A percentile compares a stretch with the other conserved stretches of the same genome.
Evolutionary conservation across 2,329 filamentous ascomycete genomes (phyloP).

Genomic region (Thielaviopsis punctulata): DNA sequence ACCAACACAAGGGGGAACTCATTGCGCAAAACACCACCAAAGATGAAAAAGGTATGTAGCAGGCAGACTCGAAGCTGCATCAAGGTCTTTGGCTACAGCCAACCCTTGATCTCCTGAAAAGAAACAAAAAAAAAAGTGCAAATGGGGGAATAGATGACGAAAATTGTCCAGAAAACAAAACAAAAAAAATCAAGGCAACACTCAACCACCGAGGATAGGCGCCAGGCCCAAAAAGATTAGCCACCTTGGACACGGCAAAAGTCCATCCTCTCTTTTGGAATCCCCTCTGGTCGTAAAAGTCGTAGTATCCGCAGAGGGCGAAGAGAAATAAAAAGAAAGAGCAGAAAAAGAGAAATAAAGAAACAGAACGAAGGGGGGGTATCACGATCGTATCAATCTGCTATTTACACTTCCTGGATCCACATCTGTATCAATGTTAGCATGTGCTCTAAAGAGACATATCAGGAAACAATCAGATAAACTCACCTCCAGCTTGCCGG

Average conservation of each 20-base stretch:
- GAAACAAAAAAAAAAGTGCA: neutral
- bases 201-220: neutral
- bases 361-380: neutral
- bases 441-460: neutral
- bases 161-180: neutral
- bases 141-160: neutral
- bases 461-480: slow-evolving; percentile 3
- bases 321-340: neutral
- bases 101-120: too few species aligned
- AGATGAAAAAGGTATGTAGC: neutral
- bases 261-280: neutral
- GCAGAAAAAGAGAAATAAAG: slow-evolving; percentile 2
- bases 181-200: neutral
- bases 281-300: neutral
- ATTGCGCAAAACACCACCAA: neutral
- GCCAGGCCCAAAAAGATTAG: neutral
- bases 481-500: slow-evolving; percentile 88
- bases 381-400: neutral
- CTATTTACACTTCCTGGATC: slow-evolving; percentile 28
- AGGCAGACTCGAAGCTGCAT: neutral
- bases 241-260: neutral
- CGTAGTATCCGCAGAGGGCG: neutral
- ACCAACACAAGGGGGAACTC: neutral
- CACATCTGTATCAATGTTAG: slow-evolving; percentile 26
- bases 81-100: too few species aligned